Evolutionary conservation across 2,329 filamentous ascomycete genomes (phyloP), one percentile per base, ranked within the genome.

Genomic region (Tympanopsis confertula): DNA sequence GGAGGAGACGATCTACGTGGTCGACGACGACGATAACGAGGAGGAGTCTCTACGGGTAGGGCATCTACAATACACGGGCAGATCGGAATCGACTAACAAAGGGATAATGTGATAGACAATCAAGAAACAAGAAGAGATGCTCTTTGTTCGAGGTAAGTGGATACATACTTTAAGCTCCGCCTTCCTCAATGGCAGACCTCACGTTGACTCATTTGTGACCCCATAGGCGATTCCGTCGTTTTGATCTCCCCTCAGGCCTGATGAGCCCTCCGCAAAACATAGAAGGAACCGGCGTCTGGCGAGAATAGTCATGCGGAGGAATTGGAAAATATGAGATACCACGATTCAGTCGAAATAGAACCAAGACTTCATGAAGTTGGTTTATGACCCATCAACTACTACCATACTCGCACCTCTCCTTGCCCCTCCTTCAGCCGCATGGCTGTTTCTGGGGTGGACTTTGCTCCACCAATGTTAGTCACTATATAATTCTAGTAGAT

Each of bases 81-180:
- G 4, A 15, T 17, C 20, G 32, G 35, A 20, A 37, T 17, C 22
- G 19, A 35, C 35, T 38, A 41, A 45, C 36, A 18, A 38, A 28
- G 37, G 12, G 10, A 15, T 33, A 7, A 10, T 13, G 15, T 33
- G n/a, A 13, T 45, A 94, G 84, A 94, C 88, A 13, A 78, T 91
- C 44, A 94, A 89, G 65, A 94, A 94, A 63, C 93, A 95, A 60
- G 93, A 87, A 32, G 91, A 96, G 58, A 98, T 98, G 91, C 66
- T 98, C 15, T 98, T 98, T 58, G 89, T 98, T 41, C 72, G 91
- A 84, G 89, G 88, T 89, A 64, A 44, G 72, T 59, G n/a, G 13
- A 17, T 19, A 37, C 18, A 3, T 15, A 28, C 2, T 22, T 26
- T 20, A 20, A 19, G 3, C 28, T n/a, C 12, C 36, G 26, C 17